These are phyloP conservation scores for Gastrolobium bilobum DNA, from an alignment of 306 rosid genomes.

Conservation along the genomic window DNA sequence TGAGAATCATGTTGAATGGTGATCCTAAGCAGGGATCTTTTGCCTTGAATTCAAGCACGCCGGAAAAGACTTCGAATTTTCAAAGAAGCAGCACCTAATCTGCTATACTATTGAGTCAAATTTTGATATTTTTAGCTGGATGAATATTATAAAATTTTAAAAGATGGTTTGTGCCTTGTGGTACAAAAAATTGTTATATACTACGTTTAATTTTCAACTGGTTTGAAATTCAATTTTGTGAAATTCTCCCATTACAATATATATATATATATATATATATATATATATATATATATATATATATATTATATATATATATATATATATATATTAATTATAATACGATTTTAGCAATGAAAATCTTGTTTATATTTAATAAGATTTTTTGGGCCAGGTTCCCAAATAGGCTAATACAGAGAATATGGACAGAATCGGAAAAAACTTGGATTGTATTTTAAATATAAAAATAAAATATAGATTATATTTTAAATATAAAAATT, in stretches of 20 bases:
- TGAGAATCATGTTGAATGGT: conserved; percentile 38
- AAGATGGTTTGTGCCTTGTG: neutral
- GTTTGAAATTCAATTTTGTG: neutral
- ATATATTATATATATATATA: no score
- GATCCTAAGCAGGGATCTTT: conserved; percentile 19
- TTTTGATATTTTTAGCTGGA: neutral
- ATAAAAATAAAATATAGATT: no score
- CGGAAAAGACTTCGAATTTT: conserved; percentile 12
- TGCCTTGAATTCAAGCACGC: conserved; percentile 33
- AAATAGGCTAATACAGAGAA: no score
- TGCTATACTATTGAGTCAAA: neutral
- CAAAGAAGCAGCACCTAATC: conserved; percentile 6
- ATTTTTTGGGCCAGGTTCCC: no score
- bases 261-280: no score
- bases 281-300: no score
- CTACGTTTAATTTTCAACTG: neutral
- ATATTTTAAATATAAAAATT: no score
- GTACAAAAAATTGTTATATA: neutral
- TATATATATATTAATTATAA: no score
- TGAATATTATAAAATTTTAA: neutral
- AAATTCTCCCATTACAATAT: neutral
- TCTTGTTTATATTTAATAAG: no score
- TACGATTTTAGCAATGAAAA: no score
- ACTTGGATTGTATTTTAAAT: no score
- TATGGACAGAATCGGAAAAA: no score